Evolutionary conservation across 352 stramenopile species (phyloP).

Genomic region (Pythium sukuiense): DNA sequence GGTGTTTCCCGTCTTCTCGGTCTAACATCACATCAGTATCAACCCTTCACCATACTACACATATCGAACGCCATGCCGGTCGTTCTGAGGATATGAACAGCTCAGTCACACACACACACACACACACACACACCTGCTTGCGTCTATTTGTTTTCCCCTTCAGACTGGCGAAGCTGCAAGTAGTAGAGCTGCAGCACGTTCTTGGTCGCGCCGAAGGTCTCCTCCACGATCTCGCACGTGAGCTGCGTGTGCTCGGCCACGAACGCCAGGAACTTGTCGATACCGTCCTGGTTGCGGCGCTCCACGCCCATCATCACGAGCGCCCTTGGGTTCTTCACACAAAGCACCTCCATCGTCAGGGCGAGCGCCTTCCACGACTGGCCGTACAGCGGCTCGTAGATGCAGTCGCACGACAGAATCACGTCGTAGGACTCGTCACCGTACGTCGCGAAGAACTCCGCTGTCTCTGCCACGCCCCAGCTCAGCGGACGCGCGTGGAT

Average conservation of each 20-base stretch:
- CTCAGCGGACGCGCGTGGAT: constrained; percentile 62
- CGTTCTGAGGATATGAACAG: constrained; percentile 4
- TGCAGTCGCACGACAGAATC: constrained; percentile 94
- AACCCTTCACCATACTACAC: neutral
- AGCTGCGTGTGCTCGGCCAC: constrained; percentile 50
- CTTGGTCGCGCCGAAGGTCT: constrained; percentile 45
- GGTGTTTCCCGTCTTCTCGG: neutral
- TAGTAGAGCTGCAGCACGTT: constrained; percentile 77
- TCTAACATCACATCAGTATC: neutral
- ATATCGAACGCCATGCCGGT: neutral
- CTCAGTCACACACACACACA: constrained; percentile 3
- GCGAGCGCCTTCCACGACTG: constrained; percentile 87
- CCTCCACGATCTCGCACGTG: constrained; percentile 42
- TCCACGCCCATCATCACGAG: constrained; percentile 82
- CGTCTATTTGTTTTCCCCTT: neutral
- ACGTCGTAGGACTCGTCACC: constrained; percentile 78
- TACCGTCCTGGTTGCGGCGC: constrained; percentile 74
- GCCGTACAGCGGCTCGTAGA: constrained; percentile 95
- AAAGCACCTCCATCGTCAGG: constrained; percentile 86
- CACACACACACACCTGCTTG: constrained; percentile 10
- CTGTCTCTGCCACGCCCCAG: constrained; percentile 82
- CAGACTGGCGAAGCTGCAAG: constrained; percentile 31
- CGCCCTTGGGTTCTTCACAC: constrained; percentile 45
- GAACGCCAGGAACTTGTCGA: constrained; percentile 79
- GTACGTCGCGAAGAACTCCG: constrained; percentile 55